Base-by-base conservation (phyloP, 108 stramenopile species). In the Discostella stelligeroides region DNA sequence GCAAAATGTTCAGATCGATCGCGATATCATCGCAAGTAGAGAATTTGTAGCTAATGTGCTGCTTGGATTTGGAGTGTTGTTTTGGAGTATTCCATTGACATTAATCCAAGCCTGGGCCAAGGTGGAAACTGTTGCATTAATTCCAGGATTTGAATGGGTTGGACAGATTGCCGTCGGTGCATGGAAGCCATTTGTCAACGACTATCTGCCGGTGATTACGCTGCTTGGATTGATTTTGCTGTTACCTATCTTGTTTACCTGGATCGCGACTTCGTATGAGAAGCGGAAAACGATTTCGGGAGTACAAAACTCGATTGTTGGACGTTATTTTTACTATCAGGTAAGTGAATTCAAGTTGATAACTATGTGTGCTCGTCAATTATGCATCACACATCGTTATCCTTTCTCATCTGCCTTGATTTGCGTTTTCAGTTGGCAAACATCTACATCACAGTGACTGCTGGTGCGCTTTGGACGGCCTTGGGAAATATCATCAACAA, bases 401-500 rank as follows among this genome's bases (percentile, higher is more conserved):
- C 54, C 0, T 5, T 27, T 51, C 27, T 53, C 14, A 14, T 14
- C 13, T 7, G 7, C 27, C 21, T 15, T 28, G 9, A 5, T 54
- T 25, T 54, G 42, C 29, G 15, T 43, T 15, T 8, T 23, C 23
- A 63, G 34, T 48, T 87, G 28, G 82, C 84, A 14, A 83, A 85
- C 39, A 82, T 87, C 58, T 87, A 80, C 60, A 82, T 87, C 65
- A 76, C 86, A 38, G 82, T 87, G 3, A 81, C 81, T 1, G 73
- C 82, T 41, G 86, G 86, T 59, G 77, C 82, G 1, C 46, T 87
- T 42, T 72, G 70, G 63, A 76, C 72, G 25, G 60, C 66, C n/a
- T 46, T 83, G 25, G 73, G 65, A 30, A 72, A 76, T 37, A 85
- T 87, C 55, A 71, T 87, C 14, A 73, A 82, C 28, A 60, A 72